These are phyloP conservation scores for Solanum commersonii DNA, from an alignment of 257 asterid genomes.

Conservation along the genomic window DNA sequence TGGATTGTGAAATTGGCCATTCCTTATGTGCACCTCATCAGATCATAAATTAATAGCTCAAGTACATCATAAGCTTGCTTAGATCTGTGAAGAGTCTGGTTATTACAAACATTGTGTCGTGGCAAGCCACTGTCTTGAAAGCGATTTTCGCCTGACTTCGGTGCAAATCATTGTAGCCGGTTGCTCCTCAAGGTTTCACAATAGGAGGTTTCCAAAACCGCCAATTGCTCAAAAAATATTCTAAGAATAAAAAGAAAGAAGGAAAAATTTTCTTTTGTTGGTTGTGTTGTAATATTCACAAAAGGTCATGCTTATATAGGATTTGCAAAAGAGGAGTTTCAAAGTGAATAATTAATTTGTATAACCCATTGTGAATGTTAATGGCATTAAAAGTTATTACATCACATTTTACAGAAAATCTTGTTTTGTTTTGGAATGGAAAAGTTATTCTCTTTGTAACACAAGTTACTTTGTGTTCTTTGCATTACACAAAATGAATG, in stretches of 20 bases:
- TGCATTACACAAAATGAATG: neutral
- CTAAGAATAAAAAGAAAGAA: neutral
- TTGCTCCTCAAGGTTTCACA: neutral
- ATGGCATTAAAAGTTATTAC: neutral
- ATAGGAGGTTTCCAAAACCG: neutral
- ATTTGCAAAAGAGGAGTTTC: neutral
- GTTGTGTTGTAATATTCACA: neutral
- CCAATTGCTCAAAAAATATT: neutral
- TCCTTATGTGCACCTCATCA: no score
- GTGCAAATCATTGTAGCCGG: neutral
- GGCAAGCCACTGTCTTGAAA: neutral
- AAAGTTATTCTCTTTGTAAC: neutral
- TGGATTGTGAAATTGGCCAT: no score
- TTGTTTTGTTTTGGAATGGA: neutral
- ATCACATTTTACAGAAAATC: no score
- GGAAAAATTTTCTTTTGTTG: neutral
- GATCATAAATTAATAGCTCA: no score
- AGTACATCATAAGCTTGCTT: no score
- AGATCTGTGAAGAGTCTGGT: no score
- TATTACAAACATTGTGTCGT: neutral
- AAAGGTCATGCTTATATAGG: no score
- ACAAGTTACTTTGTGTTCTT: no score
- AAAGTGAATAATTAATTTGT: neutral
- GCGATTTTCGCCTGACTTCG: rapidly evolving
- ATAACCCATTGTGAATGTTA: neutral